These are phyloP conservation scores for Brachypodium distachyon DNA, from an alignment of 202 grass and related monocot genomes.

Conservation along the genomic window DNA sequence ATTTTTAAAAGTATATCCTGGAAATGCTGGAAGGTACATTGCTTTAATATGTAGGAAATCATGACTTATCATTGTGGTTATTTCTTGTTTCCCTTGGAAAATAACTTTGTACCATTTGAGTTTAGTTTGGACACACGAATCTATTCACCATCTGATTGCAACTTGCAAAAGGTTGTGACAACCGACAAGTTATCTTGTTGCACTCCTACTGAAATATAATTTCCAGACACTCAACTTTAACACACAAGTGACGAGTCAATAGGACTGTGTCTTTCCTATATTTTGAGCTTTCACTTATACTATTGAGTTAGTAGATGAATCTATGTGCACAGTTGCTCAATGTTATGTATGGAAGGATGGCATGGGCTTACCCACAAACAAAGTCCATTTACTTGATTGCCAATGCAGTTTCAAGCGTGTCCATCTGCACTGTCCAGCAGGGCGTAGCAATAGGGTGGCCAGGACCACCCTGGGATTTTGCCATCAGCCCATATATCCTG, in stretches of 20 bases:
- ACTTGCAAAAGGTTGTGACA: neutral
- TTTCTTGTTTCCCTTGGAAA: neutral
- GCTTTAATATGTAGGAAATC: neutral
- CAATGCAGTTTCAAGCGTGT: too few relatives aligned
- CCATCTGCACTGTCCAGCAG: too few relatives aligned
- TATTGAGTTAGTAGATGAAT: conserved; percentile 12
- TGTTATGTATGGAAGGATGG: neutral
- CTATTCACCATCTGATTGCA: neutral
- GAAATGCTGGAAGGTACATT: neutral
- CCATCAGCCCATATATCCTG: too few relatives aligned
- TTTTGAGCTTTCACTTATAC: conserved; percentile 9
- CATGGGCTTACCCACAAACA: too few relatives aligned
- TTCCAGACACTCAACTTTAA: neutral
- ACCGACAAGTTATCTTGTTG: neutral
- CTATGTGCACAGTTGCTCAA: neutral
- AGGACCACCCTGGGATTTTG: too few relatives aligned
- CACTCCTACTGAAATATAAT: neutral
- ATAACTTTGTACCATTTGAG: neutral
- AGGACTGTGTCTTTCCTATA: conserved; percentile 1
- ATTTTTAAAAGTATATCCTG: conserved; percentile 5
- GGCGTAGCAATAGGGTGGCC: too few relatives aligned
- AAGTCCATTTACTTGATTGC: too few relatives aligned
- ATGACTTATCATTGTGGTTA: neutral
- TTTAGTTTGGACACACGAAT: neutral
- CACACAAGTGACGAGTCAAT: neutral